phyloP scores from a whole-genome alignment of 176 grass and related monocot species.

The Aechmea fasciata region DNA sequence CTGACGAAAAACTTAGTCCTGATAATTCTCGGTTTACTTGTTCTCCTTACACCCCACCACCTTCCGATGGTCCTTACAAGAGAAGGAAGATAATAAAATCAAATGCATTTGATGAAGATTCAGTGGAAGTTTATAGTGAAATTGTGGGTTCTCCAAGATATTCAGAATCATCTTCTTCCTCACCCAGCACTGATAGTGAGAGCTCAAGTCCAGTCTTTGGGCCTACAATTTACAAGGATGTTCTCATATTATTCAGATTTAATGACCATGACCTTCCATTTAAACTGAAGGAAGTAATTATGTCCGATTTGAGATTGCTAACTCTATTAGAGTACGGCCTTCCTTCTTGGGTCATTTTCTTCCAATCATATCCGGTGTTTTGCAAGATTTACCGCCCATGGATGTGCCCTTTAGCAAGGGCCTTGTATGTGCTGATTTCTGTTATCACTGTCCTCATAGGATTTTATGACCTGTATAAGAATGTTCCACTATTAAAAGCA shows the following conservation, averaged over 20 bases:
- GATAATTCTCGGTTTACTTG: slow-evolving; percentile 23
- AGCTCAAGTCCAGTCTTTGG: slow-evolving; percentile 22
- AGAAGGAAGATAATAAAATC: slow-evolving; percentile 67
- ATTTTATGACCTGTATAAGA: slow-evolving; percentile 99
- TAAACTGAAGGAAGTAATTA: slow-evolving; percentile 69
- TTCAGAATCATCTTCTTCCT: slow-evolving; percentile 38
- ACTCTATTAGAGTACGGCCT: slow-evolving; percentile 87
- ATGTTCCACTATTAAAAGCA: slow-evolving; percentile 89
- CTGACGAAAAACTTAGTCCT: slow-evolving; percentile 9
- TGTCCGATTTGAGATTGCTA: slow-evolving; percentile 76
- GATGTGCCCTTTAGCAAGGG: slow-evolving; percentile 93
- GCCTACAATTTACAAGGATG: slow-evolving; percentile 62
- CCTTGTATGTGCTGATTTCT: slow-evolving; percentile 82
- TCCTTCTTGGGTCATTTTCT: slow-evolving; percentile 94
- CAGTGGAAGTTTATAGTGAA: slow-evolving; percentile 53
- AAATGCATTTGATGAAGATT: slow-evolving; percentile 29
- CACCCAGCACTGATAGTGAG: slow-evolving; percentile 40
- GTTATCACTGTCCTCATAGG: slow-evolving; percentile 86
- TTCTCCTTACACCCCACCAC: slow-evolving; percentile 45
- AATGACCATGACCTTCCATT: slow-evolving; percentile 74
- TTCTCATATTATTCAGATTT: slow-evolving; percentile 84
- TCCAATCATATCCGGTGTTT: slow-evolving; percentile 94
- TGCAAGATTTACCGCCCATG: slow-evolving; percentile 94
- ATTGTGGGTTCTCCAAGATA: slow-evolving; percentile 54
- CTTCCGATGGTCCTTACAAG: slow-evolving; percentile 76